Evolutionary conservation across 192 early-diverging fungal species (phyloP), one percentile per base, ranked within the genome.

Genomic region (Coemansia asiatica): DNA sequence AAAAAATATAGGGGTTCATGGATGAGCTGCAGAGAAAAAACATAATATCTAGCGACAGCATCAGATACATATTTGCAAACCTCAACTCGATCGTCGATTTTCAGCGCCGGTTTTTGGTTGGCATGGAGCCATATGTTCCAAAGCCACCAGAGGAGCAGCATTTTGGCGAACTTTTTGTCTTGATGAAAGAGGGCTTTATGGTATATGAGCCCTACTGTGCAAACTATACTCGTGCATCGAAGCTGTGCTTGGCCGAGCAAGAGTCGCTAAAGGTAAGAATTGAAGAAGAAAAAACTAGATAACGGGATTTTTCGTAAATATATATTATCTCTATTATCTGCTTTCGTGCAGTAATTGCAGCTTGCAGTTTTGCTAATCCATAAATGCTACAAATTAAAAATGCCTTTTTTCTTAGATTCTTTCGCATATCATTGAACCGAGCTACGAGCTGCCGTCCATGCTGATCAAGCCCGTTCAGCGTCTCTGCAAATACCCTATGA

Each of bases 401-500:
- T 8, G 31, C 31, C 31, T 33, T 33, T 44, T 44, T 44, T 44
- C 16, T 13, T 83, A 83, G 82, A 85, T 81, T 63, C 70, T 88
- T 63, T 74, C 79, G 26, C 83, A 87, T 68, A 82, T 89, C 64
- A 91, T 90, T 63, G 92, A 95, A 50, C 94, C 94, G 22, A 86
- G 86, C 59, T 90, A 94, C 61, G 91, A 90, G 75, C 75, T 99
- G 64, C 92, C 92, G 19, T 92, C 90, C 6, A 91, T 92, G 81
- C 85, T 99, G 56, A 99, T 99, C 82, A 96, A 97, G 68, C 97
- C 97, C 2, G 87, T 99, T 8, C 97, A 99, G 79, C 88, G 97
- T 53, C 92, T 98, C 61, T 96, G 95, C 85, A 95, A 95, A 84
- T 99, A 99, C 81, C 95, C 95, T 40, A 79, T 99, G 59, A 85